A percentile compares a stretch with the other conserved stretches of the same genome.
These are phyloP conservation scores for Aspergillus nidulans DNA, from an alignment of 495 filamentous ascomycete species.

Conservation along the genomic window DNA sequence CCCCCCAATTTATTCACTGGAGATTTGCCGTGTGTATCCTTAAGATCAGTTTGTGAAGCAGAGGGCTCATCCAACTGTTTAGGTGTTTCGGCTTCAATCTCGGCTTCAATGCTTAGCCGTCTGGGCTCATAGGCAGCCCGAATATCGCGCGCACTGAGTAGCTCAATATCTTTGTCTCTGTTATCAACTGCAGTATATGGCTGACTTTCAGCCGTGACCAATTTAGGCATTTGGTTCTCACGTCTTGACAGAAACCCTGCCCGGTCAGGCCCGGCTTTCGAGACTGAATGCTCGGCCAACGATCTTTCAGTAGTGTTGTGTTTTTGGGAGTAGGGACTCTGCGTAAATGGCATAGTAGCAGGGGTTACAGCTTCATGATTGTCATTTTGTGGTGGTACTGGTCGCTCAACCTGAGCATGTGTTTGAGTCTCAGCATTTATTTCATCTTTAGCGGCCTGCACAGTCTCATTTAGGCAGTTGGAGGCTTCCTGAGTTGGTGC, in stretches of 20 bases:
- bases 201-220: background rate
- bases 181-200: background rate
- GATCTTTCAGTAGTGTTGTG: background rate
- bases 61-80: background rate
- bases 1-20: no score
- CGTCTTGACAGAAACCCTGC: constrained; percentile 2
- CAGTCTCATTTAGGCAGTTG: no score
- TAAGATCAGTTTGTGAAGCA: background rate
- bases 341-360: background rate
- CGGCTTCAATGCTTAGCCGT: constrained; percentile 20
- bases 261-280: background rate
- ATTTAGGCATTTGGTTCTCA: background rate
- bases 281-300: background rate
- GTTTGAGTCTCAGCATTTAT: background rate
- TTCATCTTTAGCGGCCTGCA: background rate
- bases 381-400: background rate
- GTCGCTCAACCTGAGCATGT: background rate
- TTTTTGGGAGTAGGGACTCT: background rate
- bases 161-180: constrained; percentile 36
- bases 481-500: background rate
- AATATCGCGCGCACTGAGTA: constrained; percentile 47
- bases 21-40: background rate
- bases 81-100: background rate
- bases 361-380: background rate
- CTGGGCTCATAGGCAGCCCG: constrained; percentile 37